Evolutionary conservation across 192 early-diverging fungal genomes (phyloP), one percentile per base, ranked within the genome.

Genomic region (Obelidium mucronatum): DNA sequence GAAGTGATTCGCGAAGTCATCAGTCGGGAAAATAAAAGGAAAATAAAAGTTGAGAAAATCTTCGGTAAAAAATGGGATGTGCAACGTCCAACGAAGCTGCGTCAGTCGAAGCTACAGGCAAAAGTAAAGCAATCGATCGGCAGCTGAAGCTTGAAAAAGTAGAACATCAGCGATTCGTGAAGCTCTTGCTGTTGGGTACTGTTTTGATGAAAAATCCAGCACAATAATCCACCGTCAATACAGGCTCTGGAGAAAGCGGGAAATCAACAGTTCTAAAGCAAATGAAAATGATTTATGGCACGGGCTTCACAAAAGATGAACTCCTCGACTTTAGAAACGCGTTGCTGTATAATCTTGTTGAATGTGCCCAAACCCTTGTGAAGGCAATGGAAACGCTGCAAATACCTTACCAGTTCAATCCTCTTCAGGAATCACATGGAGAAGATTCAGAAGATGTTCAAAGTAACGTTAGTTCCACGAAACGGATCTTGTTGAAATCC

Each of bases 201-300:
- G 26, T 60, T 48, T 48, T 15, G 11, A 19, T 19, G 19, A 48
- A 48, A 48, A 6, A 48, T 48, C 44, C 44, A 48, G 19, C 44
- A 15, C 19, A 48, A 48, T 48, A 6, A 15, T 48, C 44, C 8
- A 48, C 44, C 19, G 19, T 48, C 19, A 48, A 48, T 19, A 22
- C 39, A 74, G 83, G 83, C 17, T 26, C 83, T 3, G 83, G 83
- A 5, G 83, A 85, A 59, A 81, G 78, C 33, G 83, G 83, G 28
- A 85, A 85, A 75, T 82, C 83, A 15, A 85, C 83, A 3, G 40
- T 85, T 39, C 61, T 85, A 11, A 85, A 85, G 69, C 83, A 85
- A 67, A 78, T 85, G 60, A 79, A 67, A 39, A 62, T 85, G 26
- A 82, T 85, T 34, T 75, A 85, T 40, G 79, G 79, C 39, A 63